Percentiles rank a stretch among this genome's conserved stretches.
Conservation (phyloP, 805 yeast genomes). For the Kluyveromyces siamensis region DNA sequence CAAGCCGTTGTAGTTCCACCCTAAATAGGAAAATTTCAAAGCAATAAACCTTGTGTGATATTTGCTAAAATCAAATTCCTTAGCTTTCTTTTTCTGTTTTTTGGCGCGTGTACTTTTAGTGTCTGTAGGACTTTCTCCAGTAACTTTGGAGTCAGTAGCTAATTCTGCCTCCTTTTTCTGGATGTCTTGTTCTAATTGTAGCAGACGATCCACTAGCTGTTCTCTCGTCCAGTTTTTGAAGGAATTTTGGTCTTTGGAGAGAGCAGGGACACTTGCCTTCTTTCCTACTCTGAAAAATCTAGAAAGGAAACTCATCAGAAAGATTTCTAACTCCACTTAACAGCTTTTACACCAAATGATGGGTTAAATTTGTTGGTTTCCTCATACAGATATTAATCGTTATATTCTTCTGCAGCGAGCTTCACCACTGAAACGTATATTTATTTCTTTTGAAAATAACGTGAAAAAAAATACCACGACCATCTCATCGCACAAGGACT, state of each 20-base stretch:
- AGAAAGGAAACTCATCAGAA: constrained; percentile 11
- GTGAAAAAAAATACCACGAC: neutral
- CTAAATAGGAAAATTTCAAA: constrained; percentile 74
- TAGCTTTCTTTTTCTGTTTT: constrained; percentile 24
- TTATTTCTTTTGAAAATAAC: neutral
- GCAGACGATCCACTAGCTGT: constrained; percentile 49
- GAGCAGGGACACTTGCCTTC: constrained; percentile 1
- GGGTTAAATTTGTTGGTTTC: no score
- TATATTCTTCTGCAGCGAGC: no score
- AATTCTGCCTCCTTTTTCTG: neutral
- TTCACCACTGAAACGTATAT: no score
- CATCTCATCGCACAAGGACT: neutral
- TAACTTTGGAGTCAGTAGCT: neutral
- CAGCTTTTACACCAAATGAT: no score
- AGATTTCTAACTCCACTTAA: no score
- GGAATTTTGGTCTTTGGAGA: constrained; percentile 15
- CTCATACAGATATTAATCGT: no score
- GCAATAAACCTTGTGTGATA: constrained; percentile 65
- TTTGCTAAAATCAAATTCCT: constrained; percentile 58
- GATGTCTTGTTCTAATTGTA: constrained; percentile 40
- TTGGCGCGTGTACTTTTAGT: constrained; percentile 4
- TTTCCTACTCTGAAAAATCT: constrained; percentile 10
- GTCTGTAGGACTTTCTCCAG: constrained; percentile 2
- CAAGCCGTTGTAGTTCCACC: constrained; percentile 91
- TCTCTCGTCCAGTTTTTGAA: constrained; percentile 58